These are phyloP conservation scores for Sporopachydermia cereana DNA, from an alignment of 1,139 yeast genomes.

Conservation along the genomic window DNA sequence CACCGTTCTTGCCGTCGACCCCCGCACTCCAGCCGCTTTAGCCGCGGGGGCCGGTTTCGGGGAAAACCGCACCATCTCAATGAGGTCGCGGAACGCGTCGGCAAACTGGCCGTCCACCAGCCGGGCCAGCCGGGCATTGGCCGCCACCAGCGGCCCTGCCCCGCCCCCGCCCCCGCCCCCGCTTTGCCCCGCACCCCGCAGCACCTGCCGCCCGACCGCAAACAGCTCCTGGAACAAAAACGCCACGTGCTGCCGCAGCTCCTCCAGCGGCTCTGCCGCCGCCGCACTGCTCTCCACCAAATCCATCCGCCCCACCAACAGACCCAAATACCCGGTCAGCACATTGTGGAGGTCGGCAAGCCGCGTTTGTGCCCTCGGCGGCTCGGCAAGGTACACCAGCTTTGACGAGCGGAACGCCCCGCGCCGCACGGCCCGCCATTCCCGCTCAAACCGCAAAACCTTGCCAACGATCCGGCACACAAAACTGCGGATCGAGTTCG, in stretches of 20 bases:
- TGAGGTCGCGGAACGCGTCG: neutral
- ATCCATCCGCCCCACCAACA: slow-evolving; percentile 62
- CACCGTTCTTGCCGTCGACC: slow-evolving; percentile 24
- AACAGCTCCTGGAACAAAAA: slow-evolving; percentile 51
- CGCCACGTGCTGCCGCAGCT: slow-evolving; percentile 56
- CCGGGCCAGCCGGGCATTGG: no score
- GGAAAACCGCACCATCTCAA: neutral
- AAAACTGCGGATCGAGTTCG: neutral
- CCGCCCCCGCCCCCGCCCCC: neutral
- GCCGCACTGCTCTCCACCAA: slow-evolving; percentile 59
- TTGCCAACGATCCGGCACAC: neutral
- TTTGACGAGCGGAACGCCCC: neutral
- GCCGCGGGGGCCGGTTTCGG: neutral
- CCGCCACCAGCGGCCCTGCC: neutral
- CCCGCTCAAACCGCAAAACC: neutral
- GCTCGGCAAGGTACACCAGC: slow-evolving; percentile 25
- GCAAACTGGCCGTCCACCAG: neutral
- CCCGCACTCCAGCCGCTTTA: neutral
- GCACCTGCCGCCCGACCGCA: slow-evolving; percentile 38
- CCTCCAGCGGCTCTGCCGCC: slow-evolving; percentile 58
- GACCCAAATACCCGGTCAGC: slow-evolving; percentile 47
- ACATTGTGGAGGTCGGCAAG: slow-evolving; percentile 55
- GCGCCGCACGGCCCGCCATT: neutral
- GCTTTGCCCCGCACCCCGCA: neutral
- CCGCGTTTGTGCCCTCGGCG: slow-evolving; percentile 55